These are phyloP conservation scores for Cladosporium sp. DNA, from an alignment of 2,329 filamentous ascomycete species.

Conservation along the genomic window DNA sequence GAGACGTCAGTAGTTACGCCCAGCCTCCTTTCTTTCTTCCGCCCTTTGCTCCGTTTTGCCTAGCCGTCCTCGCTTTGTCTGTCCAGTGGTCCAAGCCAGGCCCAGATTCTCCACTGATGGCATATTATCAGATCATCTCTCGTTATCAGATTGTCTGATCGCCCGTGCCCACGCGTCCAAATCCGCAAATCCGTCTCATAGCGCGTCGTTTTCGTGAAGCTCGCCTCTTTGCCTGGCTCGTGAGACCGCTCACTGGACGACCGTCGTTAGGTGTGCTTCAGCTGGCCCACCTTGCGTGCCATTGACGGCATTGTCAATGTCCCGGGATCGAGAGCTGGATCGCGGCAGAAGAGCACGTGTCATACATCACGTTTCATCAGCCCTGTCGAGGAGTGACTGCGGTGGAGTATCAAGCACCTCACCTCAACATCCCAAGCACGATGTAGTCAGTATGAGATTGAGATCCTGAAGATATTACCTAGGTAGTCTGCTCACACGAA, in stretches of 20 bases:
- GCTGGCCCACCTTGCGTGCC: not conserved
- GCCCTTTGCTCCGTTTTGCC: not conserved
- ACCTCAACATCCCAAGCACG: not conserved
- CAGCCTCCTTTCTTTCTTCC: conserved; percentile 11
- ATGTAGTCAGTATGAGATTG: not conserved
- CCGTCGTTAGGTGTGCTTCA: conserved; percentile 5
- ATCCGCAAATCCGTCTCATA: conserved; percentile 1
- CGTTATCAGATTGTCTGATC: conserved; percentile 4
- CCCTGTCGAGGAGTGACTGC: not conserved
- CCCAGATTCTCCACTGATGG: not conserved
- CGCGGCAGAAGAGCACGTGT: not conserved
- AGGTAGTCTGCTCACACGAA: not conserved
- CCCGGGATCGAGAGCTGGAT: not conserved
- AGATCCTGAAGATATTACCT: not conserved
- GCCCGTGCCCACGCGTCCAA: not conserved
- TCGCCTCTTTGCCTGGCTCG: conserved; percentile 14
- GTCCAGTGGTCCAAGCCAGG: not conserved
- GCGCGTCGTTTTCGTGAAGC: conserved; percentile 8
- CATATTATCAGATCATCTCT: conserved; percentile 14
- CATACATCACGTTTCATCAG: not conserved
- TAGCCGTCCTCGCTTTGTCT: conserved; percentile 12
- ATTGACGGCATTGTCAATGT: not conserved
- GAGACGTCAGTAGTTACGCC: conserved; percentile 3
- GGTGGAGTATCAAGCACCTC: too few relatives aligned
- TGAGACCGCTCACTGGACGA: conserved; percentile 4